phyloP scores from a whole-genome alignment of 345 rosid species.

The Lumnitzera racemosa region DNA sequence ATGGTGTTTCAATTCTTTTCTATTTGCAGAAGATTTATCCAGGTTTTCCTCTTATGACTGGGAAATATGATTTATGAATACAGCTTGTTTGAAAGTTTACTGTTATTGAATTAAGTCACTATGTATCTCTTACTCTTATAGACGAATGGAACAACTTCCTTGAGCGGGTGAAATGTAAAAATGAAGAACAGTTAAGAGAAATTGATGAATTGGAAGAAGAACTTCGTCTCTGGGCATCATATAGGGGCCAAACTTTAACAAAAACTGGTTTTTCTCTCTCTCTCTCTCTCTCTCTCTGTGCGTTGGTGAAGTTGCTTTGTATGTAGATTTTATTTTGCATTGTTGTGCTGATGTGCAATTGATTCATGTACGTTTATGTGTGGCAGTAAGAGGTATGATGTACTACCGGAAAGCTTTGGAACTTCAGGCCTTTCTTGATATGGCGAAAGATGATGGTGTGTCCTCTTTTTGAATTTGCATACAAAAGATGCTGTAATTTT shows the following conservation, averaged over 20 bases:
- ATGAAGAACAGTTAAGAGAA: conserved; percentile 69
- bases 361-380: conserved; percentile 10
- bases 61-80: neutral
- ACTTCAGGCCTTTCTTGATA: conserved; percentile 98
- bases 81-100: neutral
- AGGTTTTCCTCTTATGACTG: conserved; percentile 37
- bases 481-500: neutral
- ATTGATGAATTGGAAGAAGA: conserved; percentile 53
- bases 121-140: conserved; percentile 10
- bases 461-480: conserved; percentile 4
- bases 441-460: conserved; percentile 93
- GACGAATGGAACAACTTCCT: conserved; percentile 98
- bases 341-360: neutral
- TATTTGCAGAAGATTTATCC: conserved; percentile 97
- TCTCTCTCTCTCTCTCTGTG: conserved; percentile 2
- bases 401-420: conserved; percentile 95
- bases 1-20: conserved; percentile 92
- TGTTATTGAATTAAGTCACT: neutral
- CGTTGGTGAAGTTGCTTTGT: neutral
- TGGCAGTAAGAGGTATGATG: conserved; percentile 99
- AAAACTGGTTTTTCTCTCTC: conserved; percentile 63
- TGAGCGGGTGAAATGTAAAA: conserved; percentile 47
- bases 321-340: neutral
- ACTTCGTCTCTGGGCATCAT: conserved; percentile 97
- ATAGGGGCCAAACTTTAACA: conserved; percentile 96